These are phyloP conservation scores for Phialophora tarda DNA, from an alignment of 2,329 filamentous ascomycete genomes.

Conservation along the genomic window DNA sequence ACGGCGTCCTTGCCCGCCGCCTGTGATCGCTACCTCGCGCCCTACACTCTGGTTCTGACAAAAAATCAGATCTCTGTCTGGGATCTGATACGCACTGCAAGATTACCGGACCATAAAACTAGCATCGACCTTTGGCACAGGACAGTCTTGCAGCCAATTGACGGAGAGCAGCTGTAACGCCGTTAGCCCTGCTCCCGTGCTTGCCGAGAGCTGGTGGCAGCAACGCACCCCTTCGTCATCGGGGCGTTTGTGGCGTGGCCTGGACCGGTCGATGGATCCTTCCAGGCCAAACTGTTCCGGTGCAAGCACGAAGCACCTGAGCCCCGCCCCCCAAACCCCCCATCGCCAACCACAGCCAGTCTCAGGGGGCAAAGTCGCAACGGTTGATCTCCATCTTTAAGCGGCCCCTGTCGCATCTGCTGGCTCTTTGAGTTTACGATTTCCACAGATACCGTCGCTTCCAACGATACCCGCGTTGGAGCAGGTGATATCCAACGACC, in stretches of 20 bases:
- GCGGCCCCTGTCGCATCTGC: slow-evolving; percentile 18
- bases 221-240: not conserved
- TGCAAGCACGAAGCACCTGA: not conserved
- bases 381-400: slow-evolving; percentile 16
- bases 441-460: not conserved
- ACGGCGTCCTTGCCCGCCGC: not conserved
- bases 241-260: slow-evolving; percentile 9
- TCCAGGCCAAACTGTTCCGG: slow-evolving; percentile 10
- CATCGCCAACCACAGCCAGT: not conserved
- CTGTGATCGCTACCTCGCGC: not conserved
- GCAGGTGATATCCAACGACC: not conserved
- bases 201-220: not conserved
- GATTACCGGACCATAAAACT: not conserved
- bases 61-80: not conserved
- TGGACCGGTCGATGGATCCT: slow-evolving; percentile 22
- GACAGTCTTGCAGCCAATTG: not conserved
- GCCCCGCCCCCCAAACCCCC: too few species aligned
- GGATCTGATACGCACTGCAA: not conserved
- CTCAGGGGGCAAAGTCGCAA: slow-evolving; percentile 15
- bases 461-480: not conserved
- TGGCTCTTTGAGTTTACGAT: not conserved
- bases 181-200: not conserved
- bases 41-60: not conserved
- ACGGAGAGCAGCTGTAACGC: not conserved
- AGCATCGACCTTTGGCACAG: not conserved